Base-by-base conservation (phyloP, 1,284 basidiomycete genomes). In the Irpex rosettiformis region DNA sequence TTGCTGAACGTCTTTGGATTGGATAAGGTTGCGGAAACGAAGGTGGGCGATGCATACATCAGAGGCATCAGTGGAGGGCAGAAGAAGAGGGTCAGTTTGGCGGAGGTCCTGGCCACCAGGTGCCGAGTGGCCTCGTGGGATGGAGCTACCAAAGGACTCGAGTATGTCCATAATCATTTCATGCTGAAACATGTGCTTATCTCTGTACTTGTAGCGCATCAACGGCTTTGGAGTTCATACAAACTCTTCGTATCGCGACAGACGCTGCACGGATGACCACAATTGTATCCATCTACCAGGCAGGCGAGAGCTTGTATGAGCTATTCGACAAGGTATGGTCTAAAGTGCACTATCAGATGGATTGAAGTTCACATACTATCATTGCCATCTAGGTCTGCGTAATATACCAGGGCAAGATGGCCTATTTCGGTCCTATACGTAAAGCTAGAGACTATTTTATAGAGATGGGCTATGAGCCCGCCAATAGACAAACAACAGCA, bases 41-140 rank as follows among this genome's bases (percentile, higher is more conserved):
- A 76, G 0, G 89, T 94, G 22, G 93, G 93, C 2, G 84, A 93
- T 71, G 86, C 86, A 3, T 79, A 82, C 3, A 76, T 93, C 3
- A 77, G 90, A 4, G 93, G 93, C 53, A 83, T 94, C 1, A 88
- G 85, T 25, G 93, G 92, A 21, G 93, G 94, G 10, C 88, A 93
- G 76, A 86, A 88, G 73, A 89, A 90, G 71, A 82, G 91, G 40
- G 90, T 93, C 0, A 89, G 86, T 0, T 89, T 93, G 63, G 79
- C 83, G 7, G 91, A 93, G 72, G 78, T 82, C 10, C 71, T 93
- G 48, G 82, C 84, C 0, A 78, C 81, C 11, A 75, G 85, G 29
- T 79, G 80, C 47, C 77, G 79, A 30, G 75, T 93, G 27, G 80
- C 79, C 45, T 76, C 80, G 11, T 93, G 90, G 89, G 48, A 51